phyloP scores from a whole-genome alignment of 2,329 filamentous ascomycete genomes.

The Fonsecaea multimorphosa region DNA sequence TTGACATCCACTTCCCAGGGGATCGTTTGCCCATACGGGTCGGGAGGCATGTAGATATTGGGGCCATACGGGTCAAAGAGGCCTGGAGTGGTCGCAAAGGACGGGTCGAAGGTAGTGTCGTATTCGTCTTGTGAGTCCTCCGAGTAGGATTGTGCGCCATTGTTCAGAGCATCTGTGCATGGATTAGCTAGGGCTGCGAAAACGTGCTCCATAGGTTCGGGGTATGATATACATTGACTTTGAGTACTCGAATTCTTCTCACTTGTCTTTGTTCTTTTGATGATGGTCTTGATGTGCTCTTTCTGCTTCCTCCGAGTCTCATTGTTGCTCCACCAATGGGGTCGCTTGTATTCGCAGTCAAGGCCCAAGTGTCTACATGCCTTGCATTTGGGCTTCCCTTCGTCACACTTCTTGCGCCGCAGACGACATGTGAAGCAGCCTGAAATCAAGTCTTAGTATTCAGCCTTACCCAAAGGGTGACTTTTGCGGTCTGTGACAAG shows the following conservation, averaged over 20 bases:
- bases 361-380: slow-evolving; percentile 76
- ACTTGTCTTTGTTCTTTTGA: slow-evolving; percentile 93
- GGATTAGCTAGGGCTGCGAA: slow-evolving; percentile 12
- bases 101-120: slow-evolving; percentile 71
- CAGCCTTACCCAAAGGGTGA: not conserved
- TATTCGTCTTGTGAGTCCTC: slow-evolving; percentile 78
- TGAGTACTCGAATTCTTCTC: slow-evolving; percentile 73
- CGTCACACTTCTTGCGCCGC: slow-evolving; percentile 73
- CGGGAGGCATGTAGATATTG: slow-evolving; percentile 62
- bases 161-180: slow-evolving; percentile 24
- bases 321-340: slow-evolving; percentile 96
- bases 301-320: slow-evolving; percentile 86
- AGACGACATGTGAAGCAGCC: slow-evolving; percentile 72
- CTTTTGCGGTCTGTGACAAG: slow-evolving; percentile 26
- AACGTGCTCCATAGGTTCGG: not conserved
- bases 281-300: slow-evolving; percentile 94
- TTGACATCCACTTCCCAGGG: slow-evolving; percentile 96
- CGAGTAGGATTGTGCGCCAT: slow-evolving; percentile 66
- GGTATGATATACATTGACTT: slow-evolving; percentile 41
- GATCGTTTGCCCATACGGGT: slow-evolving; percentile 59
- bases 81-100: slow-evolving; percentile 55
- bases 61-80: slow-evolving; percentile 50
- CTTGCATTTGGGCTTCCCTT: slow-evolving; percentile 67
- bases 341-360: slow-evolving; percentile 93
- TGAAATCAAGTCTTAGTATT: slow-evolving; percentile 42